Evolutionary conservation across 2,329 filamentous ascomycete species (phyloP).

Genomic region (Rhinocladiella similis): DNA sequence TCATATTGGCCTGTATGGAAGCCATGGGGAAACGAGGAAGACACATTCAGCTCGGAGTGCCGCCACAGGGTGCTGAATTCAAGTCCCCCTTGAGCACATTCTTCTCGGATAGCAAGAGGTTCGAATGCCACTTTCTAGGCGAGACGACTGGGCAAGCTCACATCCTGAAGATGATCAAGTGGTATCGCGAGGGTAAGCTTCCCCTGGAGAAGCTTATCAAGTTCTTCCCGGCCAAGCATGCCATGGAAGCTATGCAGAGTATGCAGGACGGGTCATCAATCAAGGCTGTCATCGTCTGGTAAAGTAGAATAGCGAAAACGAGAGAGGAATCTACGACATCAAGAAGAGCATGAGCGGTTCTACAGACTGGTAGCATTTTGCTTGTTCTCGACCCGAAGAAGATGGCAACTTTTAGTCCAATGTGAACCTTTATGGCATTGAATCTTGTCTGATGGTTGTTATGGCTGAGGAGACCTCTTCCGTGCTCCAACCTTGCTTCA

Average conservation of each 20-base stretch:
- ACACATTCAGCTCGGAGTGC: slow-evolving; percentile 52
- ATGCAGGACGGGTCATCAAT: slow-evolving; percentile 32
- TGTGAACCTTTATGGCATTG: slow-evolving; percentile 23
- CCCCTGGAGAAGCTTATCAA: slow-evolving; percentile 48
- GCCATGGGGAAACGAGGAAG: slow-evolving; percentile 42
- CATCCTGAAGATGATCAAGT: slow-evolving; percentile 49
- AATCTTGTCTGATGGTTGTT: slow-evolving; percentile 39
- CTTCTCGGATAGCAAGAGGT: slow-evolving; percentile 40
- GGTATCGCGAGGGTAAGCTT: slow-evolving; percentile 48
- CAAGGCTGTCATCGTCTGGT: slow-evolving; percentile 34
- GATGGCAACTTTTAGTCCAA: too few species aligned
- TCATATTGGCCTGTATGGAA: slow-evolving; percentile 28
- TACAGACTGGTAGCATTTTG: too few species aligned
- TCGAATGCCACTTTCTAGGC: slow-evolving; percentile 36
- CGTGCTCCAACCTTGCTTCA: slow-evolving; percentile 45
- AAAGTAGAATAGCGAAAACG: neutral
- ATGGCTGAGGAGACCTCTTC: slow-evolving; percentile 45
- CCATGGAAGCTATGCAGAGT: slow-evolving; percentile 28
- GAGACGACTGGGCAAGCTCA: slow-evolving; percentile 42
- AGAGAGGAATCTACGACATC: too few species aligned
- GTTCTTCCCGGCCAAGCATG: slow-evolving; percentile 39
- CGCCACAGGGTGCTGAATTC: slow-evolving; percentile 46
- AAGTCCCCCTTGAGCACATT: slow-evolving; percentile 36
- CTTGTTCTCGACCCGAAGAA: too few species aligned
- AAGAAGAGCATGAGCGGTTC: too few species aligned